Evolutionary conservation across 768 basidiomycete species (phyloP).

Genomic region (Leccinum subtestaceum): DNA sequence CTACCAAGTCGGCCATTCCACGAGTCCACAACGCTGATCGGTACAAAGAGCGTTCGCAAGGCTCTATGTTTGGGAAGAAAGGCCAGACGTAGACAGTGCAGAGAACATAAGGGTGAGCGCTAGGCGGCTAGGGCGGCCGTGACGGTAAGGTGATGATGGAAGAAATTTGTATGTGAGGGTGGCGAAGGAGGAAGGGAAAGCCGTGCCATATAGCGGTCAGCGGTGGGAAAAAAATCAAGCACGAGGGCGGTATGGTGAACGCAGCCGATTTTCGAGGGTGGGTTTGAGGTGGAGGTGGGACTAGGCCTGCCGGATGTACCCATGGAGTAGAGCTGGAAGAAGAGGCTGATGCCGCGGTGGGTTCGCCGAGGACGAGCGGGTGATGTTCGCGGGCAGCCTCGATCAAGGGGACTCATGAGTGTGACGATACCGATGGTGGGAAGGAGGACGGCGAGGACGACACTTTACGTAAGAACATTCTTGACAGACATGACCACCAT

Average conservation of each 20-base stretch:
- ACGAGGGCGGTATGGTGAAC: constrained; percentile 46
- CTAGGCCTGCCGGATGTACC: constrained; percentile 25
- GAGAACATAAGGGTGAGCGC: constrained; percentile 17
- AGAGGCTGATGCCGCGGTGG: constrained; percentile 39
- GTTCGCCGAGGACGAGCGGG: constrained; percentile 37
- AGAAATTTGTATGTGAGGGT: constrained; percentile 39
- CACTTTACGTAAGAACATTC: not conserved
- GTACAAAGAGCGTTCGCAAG: constrained; percentile 16
- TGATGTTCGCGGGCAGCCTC: constrained; percentile 43
- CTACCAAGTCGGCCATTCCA: not conserved
- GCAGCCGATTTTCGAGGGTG: constrained; percentile 32
- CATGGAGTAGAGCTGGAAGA: constrained; percentile 42
- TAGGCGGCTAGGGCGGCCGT: constrained; percentile 10
- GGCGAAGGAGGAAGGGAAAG: constrained; percentile 46
- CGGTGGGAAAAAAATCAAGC: constrained; percentile 36
- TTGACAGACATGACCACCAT: not conserved
- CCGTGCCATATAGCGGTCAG: constrained; percentile 55
- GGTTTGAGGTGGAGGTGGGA: not conserved
- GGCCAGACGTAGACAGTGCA: constrained; percentile 24
- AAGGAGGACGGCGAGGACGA: not conserved
- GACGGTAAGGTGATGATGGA: constrained; percentile 21
- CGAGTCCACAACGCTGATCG: not conserved
- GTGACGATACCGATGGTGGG: constrained; percentile 16
- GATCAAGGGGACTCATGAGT: constrained; percentile 36
- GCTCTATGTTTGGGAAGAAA: constrained; percentile 1